Evolutionary conservation across 768 basidiomycete species (phyloP).

Genomic region (Suillus decipiens): DNA sequence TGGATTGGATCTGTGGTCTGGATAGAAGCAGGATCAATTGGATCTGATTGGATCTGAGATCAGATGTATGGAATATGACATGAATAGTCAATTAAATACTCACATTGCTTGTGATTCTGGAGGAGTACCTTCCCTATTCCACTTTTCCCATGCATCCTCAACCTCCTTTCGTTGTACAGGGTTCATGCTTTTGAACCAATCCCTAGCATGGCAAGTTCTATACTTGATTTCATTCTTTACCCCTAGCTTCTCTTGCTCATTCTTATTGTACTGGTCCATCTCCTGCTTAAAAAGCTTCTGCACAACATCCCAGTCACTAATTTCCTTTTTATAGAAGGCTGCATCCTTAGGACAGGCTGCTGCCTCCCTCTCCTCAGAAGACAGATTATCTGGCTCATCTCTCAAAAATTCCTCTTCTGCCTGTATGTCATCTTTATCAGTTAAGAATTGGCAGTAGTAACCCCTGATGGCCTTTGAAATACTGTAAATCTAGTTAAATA

Average conservation of each 20-base stretch:
- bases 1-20: no score
- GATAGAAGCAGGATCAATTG: no score
- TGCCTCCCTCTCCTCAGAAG: background rate
- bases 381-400: background rate
- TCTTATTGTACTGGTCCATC: background rate
- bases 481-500: background rate
- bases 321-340: background rate
- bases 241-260: background rate
- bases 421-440: background rate
- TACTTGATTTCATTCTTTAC: background rate
- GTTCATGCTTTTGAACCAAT: background rate
- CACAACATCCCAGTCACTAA: background rate
- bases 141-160: background rate
- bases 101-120: background rate
- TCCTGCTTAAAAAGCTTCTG: slow-evolving; percentile 1
- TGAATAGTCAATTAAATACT: no score
- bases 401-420: background rate
- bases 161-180: background rate
- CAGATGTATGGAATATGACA: no score
- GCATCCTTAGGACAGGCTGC: no score
- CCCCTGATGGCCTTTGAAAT: background rate
- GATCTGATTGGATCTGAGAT: no score
- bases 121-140: background rate
- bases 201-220: background rate
- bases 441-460: background rate